phyloP scores from a whole-genome alignment of 331 rosid species.

The Saraca asoca region DNA sequence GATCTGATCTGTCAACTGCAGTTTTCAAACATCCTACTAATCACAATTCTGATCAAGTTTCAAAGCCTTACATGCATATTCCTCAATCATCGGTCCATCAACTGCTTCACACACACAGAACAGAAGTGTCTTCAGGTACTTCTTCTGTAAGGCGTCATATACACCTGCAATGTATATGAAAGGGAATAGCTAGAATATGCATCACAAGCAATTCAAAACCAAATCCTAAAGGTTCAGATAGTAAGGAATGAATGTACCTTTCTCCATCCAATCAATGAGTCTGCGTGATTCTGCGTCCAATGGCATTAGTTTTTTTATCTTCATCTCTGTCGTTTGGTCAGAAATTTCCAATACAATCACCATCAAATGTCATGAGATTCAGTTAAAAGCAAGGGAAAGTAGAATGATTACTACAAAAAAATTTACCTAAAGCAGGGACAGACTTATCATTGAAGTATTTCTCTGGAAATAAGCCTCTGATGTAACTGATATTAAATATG shows the following conservation, averaged over 20 bases:
- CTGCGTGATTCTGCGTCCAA: conserved; percentile 72
- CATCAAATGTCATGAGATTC: conserved; percentile 1
- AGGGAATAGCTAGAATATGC: conserved; percentile 3
- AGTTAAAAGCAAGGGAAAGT: background rate
- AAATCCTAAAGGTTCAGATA: conserved; percentile 10
- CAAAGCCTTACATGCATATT: conserved; percentile 78
- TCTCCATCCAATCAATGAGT: conserved; percentile 94
- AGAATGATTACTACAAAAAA: background rate
- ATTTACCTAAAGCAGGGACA: conserved; percentile 87
- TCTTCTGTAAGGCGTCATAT: conserved; percentile 87
- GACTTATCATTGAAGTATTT: conserved; percentile 90
- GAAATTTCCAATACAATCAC: conserved; percentile 31
- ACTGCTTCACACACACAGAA: too few relatives aligned
- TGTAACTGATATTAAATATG: conserved; percentile 90
- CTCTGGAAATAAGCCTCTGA: conserved; percentile 97
- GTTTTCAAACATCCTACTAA: conserved; percentile 16
- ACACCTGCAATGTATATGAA: conserved; percentile 59
- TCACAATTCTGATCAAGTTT: background rate
- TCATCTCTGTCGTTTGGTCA: conserved; percentile 70
- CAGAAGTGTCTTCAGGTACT: conserved; percentile 69
- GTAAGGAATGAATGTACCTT: conserved; percentile 47
- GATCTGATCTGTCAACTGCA: conserved; percentile 8
- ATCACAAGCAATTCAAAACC: conserved; percentile 10
- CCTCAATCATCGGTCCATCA: conserved; percentile 98
- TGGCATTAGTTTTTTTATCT: conserved; percentile 88